phyloP scores from a whole-genome alignment of 2,329 filamentous ascomycete genomes.

The Diaporthe eres region DNA sequence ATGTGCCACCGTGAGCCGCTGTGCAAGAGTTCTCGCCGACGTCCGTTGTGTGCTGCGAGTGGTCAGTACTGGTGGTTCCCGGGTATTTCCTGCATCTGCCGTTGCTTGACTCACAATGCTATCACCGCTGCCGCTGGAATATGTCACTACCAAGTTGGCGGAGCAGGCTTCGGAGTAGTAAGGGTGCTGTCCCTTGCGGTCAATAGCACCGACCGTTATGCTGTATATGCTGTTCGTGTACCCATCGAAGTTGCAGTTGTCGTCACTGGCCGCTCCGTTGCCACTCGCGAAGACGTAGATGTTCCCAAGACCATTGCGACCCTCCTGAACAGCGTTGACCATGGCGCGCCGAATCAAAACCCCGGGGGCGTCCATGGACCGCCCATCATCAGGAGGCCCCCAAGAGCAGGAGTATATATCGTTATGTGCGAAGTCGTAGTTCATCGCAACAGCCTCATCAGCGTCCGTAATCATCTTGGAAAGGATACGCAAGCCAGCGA shows the following conservation, averaged over 20 bases:
- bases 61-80: background rate
- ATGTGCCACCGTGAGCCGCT: slow-evolving; percentile 90
- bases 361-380: slow-evolving; percentile 93
- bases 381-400: slow-evolving; percentile 95
- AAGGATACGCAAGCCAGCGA: slow-evolving; percentile 93
- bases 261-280: slow-evolving; percentile 87
- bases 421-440: slow-evolving; percentile 91
- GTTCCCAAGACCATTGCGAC: slow-evolving; percentile 85
- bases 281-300: slow-evolving; percentile 98
- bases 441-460: slow-evolving; percentile 93
- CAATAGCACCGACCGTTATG: slow-evolving; percentile 94
- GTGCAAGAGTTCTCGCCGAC: slow-evolving; percentile 88
- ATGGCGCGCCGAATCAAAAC: slow-evolving; percentile 91
- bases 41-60: slow-evolving; percentile 85
- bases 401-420: slow-evolving; percentile 99
- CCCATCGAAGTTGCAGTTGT: slow-evolving; percentile 99
- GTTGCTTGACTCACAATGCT: slow-evolving; percentile 73
- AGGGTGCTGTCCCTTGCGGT: slow-evolving; percentile 87
- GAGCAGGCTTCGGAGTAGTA: slow-evolving; percentile 98
- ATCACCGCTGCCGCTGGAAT: slow-evolving; percentile 91
- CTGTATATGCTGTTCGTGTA: slow-evolving; percentile 99
- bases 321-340: slow-evolving; percentile 91
- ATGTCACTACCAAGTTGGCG: slow-evolving; percentile 94
- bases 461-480: slow-evolving; percentile 91
- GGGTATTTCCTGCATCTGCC: background rate